Base-by-base conservation (phyloP, 2,329 filamentous ascomycete genomes). In the Aspergillus latus region DNA sequence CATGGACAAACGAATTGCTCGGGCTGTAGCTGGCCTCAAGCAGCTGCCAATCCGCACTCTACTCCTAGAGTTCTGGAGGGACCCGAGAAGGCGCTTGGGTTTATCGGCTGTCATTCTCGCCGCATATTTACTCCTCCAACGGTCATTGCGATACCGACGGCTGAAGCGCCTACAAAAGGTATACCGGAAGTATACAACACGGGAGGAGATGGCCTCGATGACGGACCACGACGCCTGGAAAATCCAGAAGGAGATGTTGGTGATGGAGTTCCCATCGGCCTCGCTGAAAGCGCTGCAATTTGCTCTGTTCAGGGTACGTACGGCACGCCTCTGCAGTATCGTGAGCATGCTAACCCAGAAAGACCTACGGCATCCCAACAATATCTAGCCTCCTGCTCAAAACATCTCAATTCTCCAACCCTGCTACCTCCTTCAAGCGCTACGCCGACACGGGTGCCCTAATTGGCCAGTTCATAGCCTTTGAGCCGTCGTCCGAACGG, bases 281-380 rank as follows among this genome's bases (percentile, higher is more conserved):
- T 76, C 74, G 42, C 63, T 75, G 4, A 82, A 79, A 48, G 77
- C 81, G 1, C 66, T 84, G 6, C 78, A 83, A 52, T 84, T 86
- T 68, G 82, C 83, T 0, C 72, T 87, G 2, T 84, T 86, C 64
- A 80, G 79, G 63, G 80, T 80, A 63, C 32, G 5, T 26, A 21
- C 21, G 21, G 9, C 16, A 15, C 8, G 28, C 42, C 7, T n/a
- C n/a, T 32, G 39, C 5, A 26, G 5, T 21, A 2, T 5, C 2
- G 9, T 11, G n/a, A n/a, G 11, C 32, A 43, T 29, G 13, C 39
- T 54, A 15, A 59, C 26, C 2, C 2, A 4, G 5, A 5, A 37
- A 81, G 74, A 82, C 80, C 2, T 84, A 84, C 63, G 82, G 80
- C 7, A 82, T 84, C 40, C 81, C 82, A 0, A 75, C 76, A 1